phyloP scores from a whole-genome alignment of 495 filamentous ascomycete genomes.

The Penicillium herquei region DNA sequence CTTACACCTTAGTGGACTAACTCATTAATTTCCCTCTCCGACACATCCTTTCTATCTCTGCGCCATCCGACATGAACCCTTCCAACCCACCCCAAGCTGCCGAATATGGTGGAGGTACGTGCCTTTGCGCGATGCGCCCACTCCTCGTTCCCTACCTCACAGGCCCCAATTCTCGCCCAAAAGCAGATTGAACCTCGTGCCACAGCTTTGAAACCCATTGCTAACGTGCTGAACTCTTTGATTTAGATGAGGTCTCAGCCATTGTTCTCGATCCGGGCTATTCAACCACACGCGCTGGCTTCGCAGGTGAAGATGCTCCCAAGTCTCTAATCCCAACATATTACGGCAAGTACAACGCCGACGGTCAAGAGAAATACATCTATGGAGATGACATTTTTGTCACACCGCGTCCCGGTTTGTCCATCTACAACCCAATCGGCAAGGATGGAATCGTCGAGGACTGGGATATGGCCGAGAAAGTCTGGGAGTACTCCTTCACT shows the following conservation, averaged over 20 bases:
- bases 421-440: conserved; percentile 86
- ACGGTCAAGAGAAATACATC: conserved; percentile 58
- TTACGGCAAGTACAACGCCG: conserved; percentile 64
- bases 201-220: not conserved
- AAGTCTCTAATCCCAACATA: conserved; percentile 89
- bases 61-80: conserved; percentile 39
- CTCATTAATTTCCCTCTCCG: not conserved
- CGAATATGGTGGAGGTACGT: conserved; percentile 80
- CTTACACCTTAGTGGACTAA: conserved; percentile 5
- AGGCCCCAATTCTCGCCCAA: not conserved
- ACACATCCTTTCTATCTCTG: not conserved
- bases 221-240: conserved; percentile 3
- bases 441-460: conserved; percentile 91
- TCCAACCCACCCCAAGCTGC: conserved; percentile 60
- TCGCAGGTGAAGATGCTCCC: conserved; percentile 94
- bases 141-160: not conserved
- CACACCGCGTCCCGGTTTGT: conserved; percentile 68
- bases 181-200: too few relatives aligned
- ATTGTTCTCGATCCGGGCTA: conserved; percentile 95
- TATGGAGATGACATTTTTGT: conserved; percentile 88
- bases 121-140: conserved; percentile 18
- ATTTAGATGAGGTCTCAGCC: conserved; percentile 88
- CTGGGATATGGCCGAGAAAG: conserved; percentile 85
- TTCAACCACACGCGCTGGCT: conserved; percentile 86
- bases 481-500: conserved; percentile 88